Evolutionary conservation across 2,329 filamentous ascomycete species (phyloP), one percentile per base, ranked within the genome.

Genomic region (Neonectria sp.): DNA sequence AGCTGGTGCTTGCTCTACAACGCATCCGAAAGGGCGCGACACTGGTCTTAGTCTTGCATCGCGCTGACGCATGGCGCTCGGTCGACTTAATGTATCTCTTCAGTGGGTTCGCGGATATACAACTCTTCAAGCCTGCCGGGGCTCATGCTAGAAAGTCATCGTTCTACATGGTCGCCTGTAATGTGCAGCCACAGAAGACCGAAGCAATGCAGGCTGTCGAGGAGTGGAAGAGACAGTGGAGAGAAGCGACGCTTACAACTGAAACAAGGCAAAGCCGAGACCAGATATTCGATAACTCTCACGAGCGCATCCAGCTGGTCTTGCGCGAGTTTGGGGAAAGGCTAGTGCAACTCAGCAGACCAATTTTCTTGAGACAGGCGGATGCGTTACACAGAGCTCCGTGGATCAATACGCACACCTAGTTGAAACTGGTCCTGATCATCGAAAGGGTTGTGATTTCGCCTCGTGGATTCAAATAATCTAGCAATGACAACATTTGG

Each of bases 151-250:
- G 76, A 40, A 76, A 82, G 3, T 84, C 82, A 1, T 87, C 85
- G 0, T 89, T 88, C 69, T 89, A 89, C 71, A 78, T 89, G 75
- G 65, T 88, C 21, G 86, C 86, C 1, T 80, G 73, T 2, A 70
- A 82, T 11, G 77, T 89, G 1, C 75, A 80, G 57, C 78, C 77
- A 12, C 55, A 74, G 11, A 68, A 68, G 31, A 60, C 73, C 0
- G 76, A 79, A 46, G 84, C 83, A 0, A 2, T 72, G 0, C 37
- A 67, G 15, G 82, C 83, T 0, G 68, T 87, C 6, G 52, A 71
- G 11, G 60, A 25, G n/a, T 87, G 83, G 82, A 83, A 83, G 71
- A 62, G 11, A 63, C 48, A 57, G 11, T 88, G 81, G 84, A 75
- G 65, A 35, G 35, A 66, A 0, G 77, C 80, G 5, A 86, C 84